Evolutionary conservation across 805 yeast species (phyloP).

Genomic region (Metschnikowia reukaufii): DNA sequence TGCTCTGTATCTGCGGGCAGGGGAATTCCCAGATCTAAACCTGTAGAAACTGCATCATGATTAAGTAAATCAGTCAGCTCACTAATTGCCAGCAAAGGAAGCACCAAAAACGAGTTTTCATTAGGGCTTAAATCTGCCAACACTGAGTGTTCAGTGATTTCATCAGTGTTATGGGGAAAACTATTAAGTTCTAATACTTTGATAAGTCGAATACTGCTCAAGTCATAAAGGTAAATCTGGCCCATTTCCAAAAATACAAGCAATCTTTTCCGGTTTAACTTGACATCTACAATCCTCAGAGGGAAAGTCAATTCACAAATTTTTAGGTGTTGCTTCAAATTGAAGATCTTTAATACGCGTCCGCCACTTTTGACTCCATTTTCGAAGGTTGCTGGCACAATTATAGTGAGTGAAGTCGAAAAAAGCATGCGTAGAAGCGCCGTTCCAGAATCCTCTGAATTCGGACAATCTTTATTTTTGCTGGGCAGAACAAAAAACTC

Average conservation of each 20-base stretch:
- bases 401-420: conserved; percentile 42
- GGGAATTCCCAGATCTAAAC: background rate
- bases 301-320: conserved; percentile 92
- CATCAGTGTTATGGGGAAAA: conserved; percentile 4
- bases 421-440: conserved; percentile 38
- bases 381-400: conserved; percentile 40
- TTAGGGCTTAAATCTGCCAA: conserved; percentile 39
- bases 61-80: conserved; percentile 36
- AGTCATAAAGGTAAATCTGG: conserved; percentile 85
- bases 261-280: conserved; percentile 78
- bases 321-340: conserved; percentile 42
- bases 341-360: conserved; percentile 38
- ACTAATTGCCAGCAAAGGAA: conserved; percentile 32
- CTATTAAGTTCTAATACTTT: conserved; percentile 35
- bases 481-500: conserved; percentile 34
- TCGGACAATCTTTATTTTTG: background rate
- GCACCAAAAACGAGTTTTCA: conserved; percentile 34
- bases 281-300: conserved; percentile 65
- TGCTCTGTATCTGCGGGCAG: conserved; percentile 16
- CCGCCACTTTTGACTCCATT: conserved; percentile 23
- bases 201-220: conserved; percentile 81
- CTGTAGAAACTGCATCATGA: conserved; percentile 9
- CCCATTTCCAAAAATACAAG: conserved; percentile 70
- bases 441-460: conserved; percentile 26
- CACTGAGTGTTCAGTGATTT: conserved; percentile 15